A percentile compares a stretch with the other conserved stretches of the same genome.
Evolutionary conservation across 495 filamentous ascomycete genomes (phyloP).

Genomic region (Alectoria sarmentosa): DNA sequence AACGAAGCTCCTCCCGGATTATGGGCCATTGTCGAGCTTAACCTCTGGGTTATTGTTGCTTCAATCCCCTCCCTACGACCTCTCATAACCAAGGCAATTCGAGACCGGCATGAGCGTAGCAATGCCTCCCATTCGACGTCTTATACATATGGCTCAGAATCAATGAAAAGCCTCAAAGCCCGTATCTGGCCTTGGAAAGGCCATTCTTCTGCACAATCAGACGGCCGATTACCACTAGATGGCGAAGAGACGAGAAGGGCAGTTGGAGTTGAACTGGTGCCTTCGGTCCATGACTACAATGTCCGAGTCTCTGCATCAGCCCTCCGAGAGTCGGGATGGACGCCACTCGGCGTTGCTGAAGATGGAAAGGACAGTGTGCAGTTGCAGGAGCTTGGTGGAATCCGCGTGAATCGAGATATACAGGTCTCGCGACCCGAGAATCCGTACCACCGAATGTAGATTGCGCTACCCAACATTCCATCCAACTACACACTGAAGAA

Average conservation of each 20-base stretch:
- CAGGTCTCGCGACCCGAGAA: not conserved
- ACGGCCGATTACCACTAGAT: not conserved
- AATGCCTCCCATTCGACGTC: not conserved
- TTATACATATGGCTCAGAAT: not conserved
- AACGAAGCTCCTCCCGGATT: not conserved
- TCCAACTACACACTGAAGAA: not conserved
- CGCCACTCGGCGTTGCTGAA: not conserved
- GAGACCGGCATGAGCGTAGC: not conserved
- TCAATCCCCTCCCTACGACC: not conserved
- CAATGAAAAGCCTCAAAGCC: not conserved
- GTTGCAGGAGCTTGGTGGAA: not conserved
- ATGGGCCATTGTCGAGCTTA: not conserved
- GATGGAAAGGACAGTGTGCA: not conserved
- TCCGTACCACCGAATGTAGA: not conserved
- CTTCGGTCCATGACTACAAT: not conserved
- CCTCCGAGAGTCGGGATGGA: not conserved
- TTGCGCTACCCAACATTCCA: not conserved
- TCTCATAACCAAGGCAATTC: not conserved
- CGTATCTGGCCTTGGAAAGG: not conserved
- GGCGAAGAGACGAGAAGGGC: not conserved
- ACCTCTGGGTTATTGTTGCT: not conserved
- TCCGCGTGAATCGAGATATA: not conserved
- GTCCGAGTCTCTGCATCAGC: not conserved
- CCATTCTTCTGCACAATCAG: not conserved
- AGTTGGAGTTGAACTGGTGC: not conserved